Evolutionary conservation across 768 basidiomycete genomes (phyloP).

Genomic region (Lepiota brunneoincarnata): DNA sequence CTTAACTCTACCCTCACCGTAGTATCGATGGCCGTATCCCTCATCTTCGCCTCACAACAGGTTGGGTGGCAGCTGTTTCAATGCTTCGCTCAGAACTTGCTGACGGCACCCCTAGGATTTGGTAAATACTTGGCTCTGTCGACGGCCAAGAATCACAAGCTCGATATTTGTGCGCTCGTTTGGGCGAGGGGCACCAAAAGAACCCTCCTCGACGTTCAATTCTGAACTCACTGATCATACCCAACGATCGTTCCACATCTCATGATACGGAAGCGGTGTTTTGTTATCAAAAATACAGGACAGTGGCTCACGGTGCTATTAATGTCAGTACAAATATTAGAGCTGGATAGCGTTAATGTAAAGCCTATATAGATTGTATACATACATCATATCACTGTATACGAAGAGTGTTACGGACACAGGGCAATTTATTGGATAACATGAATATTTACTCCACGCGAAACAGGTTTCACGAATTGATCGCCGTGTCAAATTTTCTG

Average conservation of each 20-base stretch:
- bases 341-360: too few species aligned
- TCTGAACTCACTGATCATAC: not conserved
- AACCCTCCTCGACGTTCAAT: not conserved
- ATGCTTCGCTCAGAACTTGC: not conserved
- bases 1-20: not conserved
- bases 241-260: not conserved
- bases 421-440: too few species aligned
- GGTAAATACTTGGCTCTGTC: constrained; percentile 3
- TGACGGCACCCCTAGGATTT: not conserved
- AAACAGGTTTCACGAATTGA: too few species aligned
- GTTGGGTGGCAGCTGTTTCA: not conserved
- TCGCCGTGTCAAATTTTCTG: too few species aligned
- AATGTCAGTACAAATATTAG: too few species aligned
- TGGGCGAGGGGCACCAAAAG: not conserved
- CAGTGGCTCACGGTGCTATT: too few species aligned
- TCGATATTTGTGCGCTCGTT: not conserved
- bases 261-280: not conserved
- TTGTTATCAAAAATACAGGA: too few species aligned
- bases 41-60: constrained; percentile 4
- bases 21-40: constrained; percentile 7
- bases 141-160: not conserved
- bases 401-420: not conserved
- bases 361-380: too few species aligned
- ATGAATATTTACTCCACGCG: too few species aligned
- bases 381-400: not conserved